Percentiles rank a stretch among this genome's conserved stretches.
Evolutionary conservation across 106 monocot genomes (phyloP).

Genomic region (Posidonia australis): DNA sequence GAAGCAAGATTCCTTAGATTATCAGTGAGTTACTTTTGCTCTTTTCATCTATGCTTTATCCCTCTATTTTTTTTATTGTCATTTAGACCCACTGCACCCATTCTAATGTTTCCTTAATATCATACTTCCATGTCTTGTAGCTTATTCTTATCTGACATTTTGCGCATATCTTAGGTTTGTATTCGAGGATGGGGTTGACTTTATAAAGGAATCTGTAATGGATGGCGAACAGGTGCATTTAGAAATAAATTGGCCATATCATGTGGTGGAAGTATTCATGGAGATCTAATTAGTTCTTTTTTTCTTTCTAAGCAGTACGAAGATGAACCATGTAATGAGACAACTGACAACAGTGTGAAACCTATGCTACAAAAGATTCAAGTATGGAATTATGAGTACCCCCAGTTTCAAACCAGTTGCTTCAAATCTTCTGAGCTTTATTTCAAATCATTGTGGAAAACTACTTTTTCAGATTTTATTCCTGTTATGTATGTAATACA

Average conservation of each 20-base stretch:
- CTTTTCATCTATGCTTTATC: not conserved
- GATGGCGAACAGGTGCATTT: conserved; percentile 51
- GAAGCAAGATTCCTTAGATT: conserved; percentile 56
- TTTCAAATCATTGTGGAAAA: not conserved
- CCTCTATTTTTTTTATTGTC: not conserved
- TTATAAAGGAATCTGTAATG: conserved; percentile 78
- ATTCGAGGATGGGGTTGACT: conserved; percentile 87
- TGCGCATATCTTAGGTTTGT: conserved; percentile 47
- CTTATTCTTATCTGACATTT: conserved; percentile 36
- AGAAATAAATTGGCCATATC: not conserved
- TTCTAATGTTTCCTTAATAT: not conserved
- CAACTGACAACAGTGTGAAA: conserved; percentile 39
- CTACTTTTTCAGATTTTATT: not conserved
- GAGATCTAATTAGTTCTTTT: not conserved
- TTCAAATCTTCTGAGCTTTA: not conserved
- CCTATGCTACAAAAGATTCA: conserved; percentile 48
- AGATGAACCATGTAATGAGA: conserved; percentile 33
- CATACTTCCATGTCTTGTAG: conserved; percentile 12
- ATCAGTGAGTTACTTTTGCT: conserved; percentile 46
- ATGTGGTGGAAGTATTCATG: not conserved
- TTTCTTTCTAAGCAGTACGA: conserved; percentile 31
- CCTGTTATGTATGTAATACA: not conserved
- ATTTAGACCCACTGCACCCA: not conserved
- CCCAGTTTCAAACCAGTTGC: not conserved
- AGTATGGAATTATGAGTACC: conserved; percentile 7